phyloP scores from a whole-genome alignment of 129 eudicot genomes.

The Centaurea solstitialis region DNA sequence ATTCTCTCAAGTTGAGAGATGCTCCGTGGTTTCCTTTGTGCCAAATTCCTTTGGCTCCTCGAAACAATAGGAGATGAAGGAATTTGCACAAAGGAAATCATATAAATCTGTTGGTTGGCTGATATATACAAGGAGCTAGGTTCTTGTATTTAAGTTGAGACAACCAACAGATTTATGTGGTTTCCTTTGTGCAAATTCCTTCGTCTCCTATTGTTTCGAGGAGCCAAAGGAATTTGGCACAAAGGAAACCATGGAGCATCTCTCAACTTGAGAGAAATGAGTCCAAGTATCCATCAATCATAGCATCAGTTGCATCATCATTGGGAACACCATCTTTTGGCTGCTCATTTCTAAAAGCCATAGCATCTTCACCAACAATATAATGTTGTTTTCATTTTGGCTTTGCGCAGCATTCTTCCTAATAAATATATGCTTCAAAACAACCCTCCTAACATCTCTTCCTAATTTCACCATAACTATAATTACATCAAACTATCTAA shows the following conservation, averaged over 20 bases:
- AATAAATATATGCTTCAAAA: too few species aligned
- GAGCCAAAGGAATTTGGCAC: not conserved
- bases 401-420: not conserved
- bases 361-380: not conserved
- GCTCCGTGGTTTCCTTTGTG: too few species aligned
- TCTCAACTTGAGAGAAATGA: not conserved
- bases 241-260: not conserved
- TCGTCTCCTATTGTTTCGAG: not conserved
- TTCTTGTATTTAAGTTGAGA: not conserved
- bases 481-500: too few species aligned
- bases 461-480: too few species aligned
- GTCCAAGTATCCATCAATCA: not conserved
- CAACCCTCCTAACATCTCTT: too few species aligned
- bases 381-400: not conserved
- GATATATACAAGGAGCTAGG: too few species aligned
- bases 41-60: too few species aligned
- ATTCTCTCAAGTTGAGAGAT: too few species aligned
- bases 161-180: not conserved
- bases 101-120: too few species aligned
- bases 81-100: too few species aligned
- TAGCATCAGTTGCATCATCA: not conserved
- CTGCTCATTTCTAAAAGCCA: not conserved
- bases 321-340: not conserved
- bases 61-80: too few species aligned
- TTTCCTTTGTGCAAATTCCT: not conserved